Evolutionary conservation across 1,284 basidiomycete genomes (phyloP).

Genomic region (Pseudozyma hubeiensis): DNA sequence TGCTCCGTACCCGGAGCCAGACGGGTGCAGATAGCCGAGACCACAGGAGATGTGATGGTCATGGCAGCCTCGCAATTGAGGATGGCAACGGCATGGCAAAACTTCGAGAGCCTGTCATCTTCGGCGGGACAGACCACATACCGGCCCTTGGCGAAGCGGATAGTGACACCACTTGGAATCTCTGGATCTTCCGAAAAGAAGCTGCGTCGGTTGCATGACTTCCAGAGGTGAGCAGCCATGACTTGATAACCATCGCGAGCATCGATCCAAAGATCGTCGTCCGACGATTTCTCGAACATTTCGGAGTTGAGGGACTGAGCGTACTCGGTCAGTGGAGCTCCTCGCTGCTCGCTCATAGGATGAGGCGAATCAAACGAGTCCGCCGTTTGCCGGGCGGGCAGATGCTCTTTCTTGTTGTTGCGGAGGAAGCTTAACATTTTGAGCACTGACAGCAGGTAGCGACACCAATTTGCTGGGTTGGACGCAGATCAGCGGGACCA

Average conservation of each 20-base stretch:
- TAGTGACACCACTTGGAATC: constrained; percentile 37
- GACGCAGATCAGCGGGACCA: no score
- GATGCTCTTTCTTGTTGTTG: constrained; percentile 7
- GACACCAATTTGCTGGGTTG: no score
- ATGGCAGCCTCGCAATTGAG: constrained; percentile 84
- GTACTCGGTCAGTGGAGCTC: constrained; percentile 6
- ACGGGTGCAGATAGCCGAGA: constrained; percentile 75
- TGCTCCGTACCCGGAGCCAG: constrained; percentile 66
- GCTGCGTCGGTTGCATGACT: constrained; percentile 22
- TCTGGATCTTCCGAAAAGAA: constrained; percentile 30
- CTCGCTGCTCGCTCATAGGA: constrained; percentile 20
- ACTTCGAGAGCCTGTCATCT: constrained; percentile 26
- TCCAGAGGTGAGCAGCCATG: constrained; percentile 48
- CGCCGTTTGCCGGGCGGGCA: neutral
- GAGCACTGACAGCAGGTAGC: neutral
- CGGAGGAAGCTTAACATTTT: constrained; percentile 22
- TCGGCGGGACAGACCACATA: constrained; percentile 45
- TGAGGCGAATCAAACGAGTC: constrained; percentile 4
- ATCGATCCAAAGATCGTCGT: constrained; percentile 36
- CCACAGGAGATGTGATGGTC: constrained; percentile 81
- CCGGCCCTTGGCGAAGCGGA: constrained; percentile 47
- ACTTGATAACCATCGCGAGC: constrained; percentile 46
- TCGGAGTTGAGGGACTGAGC: constrained; percentile 19
- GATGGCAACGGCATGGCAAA: constrained; percentile 73
- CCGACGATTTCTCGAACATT: constrained; percentile 6